These are phyloP conservation scores for Globisporangium emineosum DNA, from an alignment of 352 stramenopile species.

Conservation along the genomic window DNA sequence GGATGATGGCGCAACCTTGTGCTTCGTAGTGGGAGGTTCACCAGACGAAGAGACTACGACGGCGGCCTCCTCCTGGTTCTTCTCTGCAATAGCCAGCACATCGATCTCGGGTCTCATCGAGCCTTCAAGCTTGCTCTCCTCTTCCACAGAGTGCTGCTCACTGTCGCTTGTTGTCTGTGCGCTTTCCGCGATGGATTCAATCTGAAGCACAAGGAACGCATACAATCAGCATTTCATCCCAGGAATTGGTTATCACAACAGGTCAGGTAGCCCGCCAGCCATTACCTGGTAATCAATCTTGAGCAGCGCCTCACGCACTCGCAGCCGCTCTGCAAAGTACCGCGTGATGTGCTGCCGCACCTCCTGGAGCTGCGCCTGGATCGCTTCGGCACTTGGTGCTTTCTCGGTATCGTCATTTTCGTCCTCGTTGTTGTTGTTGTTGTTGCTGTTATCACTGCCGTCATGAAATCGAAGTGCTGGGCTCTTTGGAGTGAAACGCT, in stretches of 20 bases:
- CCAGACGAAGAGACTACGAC: neutral
- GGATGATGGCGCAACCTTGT: neutral
- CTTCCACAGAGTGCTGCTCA: neutral
- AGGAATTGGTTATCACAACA: too few relatives aligned
- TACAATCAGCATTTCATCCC: too few relatives aligned
- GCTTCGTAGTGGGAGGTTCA: neutral
- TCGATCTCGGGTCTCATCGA: conserved; percentile 6
- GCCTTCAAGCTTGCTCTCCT: neutral
- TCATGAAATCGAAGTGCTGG: neutral
- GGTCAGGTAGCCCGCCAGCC: too few relatives aligned
- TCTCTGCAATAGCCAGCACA: neutral
- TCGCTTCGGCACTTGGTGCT: conserved; percentile 2
- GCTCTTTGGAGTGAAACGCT: neutral
- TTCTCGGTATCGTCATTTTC: neutral
- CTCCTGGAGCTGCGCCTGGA: conserved; percentile 25
- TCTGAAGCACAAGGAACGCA: conserved; percentile 7
- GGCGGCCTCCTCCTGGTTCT: conserved; percentile 7
- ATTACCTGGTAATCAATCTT: conserved; percentile 74
- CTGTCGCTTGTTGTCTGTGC: neutral
- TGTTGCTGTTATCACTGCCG: neutral
- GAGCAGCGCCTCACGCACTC: conserved; percentile 68
- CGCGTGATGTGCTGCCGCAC: conserved; percentile 70
- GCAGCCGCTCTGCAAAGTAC: conserved; percentile 86
- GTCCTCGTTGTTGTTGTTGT: conserved; percentile 22
- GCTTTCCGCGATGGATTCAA: neutral